Evolutionary conservation across 2,329 filamentous ascomycete genomes (phyloP), one percentile per base, ranked within the genome.

Genomic region (Neonectria magnoliae): DNA sequence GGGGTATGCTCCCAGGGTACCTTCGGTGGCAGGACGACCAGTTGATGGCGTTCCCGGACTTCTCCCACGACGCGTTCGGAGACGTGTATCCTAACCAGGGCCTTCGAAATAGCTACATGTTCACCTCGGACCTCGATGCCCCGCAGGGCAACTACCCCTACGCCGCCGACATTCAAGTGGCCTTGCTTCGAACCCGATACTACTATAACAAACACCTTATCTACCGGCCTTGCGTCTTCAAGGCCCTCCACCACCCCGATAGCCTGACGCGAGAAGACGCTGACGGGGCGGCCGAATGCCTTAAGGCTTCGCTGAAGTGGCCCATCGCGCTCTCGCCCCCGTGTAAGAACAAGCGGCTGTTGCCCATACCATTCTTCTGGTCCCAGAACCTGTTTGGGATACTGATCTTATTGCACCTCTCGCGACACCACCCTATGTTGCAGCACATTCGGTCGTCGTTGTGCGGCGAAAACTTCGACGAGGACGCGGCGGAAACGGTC

Each of bases 281-380:
- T 2, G 78, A 83, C 14, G 86, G 84, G 29, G 85, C 81, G n/a
- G 86, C 83, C 4, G 81, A 86, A 61, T 89, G 88, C 66, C 81
- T 90, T 16, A 81, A 85, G 68, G 81, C 85, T 1, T 84, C 82
- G n/a, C 77, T 90, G 14, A 81, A 84, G 60, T 90, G 88, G 88
- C 88, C 88, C 1, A 80, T 90, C 25, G 81, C 83, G 22, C 83
- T 89, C 77, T 84, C 85, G 8, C 87, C 88, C 0, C 81, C 85
- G 1, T 85, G 84, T 65, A 80, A 83, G 57, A 84, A 84, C 73
- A 90, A 90, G 75, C 79, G 87, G 38, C 79, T 90, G 5, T 77
- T 90, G 1, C 87, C 88, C 1, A 84, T 85, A 60, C 71, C 87
- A 1, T 90, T 88, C 71, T 86, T 87, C 58, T 90, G 88, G 84